These are phyloP conservation scores for Rhynchosporium graminicola DNA, from an alignment of 2,329 filamentous ascomycete species.

Conservation along the genomic window DNA sequence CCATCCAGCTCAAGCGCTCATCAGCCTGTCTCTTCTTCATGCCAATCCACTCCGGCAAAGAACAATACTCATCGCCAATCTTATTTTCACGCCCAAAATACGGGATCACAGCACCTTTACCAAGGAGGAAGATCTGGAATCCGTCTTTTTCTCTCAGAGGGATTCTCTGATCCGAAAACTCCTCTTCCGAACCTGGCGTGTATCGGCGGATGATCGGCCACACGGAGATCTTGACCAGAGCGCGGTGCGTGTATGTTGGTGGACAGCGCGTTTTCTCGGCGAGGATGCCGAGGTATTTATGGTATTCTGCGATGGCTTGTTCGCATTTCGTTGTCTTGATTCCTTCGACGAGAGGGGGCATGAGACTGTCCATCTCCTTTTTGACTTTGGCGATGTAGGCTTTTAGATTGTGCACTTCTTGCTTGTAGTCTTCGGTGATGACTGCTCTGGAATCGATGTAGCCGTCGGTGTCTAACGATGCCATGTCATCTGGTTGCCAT, in stretches of 20 bases:
- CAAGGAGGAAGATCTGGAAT: slow-evolving; percentile 26
- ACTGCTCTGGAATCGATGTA: slow-evolving; percentile 25
- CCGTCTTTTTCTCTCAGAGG: slow-evolving; percentile 25
- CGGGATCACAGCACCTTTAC: slow-evolving; percentile 24
- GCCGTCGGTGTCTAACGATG: slow-evolving; percentile 13
- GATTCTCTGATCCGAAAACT: slow-evolving; percentile 17
- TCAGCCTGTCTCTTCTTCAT: slow-evolving; percentile 19
- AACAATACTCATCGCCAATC: neutral
- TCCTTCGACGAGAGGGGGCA: neutral
- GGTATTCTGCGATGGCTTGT: too few species aligned
- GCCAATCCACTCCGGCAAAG: slow-evolving; percentile 13
- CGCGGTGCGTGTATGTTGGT: slow-evolving; percentile 10
- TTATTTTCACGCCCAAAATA: slow-evolving; percentile 27
- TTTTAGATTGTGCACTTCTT: neutral
- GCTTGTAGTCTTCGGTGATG: slow-evolving; percentile 9
- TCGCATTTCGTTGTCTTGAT: neutral
- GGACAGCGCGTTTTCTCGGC: neutral
- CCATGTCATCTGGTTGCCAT: slow-evolving; percentile 30
- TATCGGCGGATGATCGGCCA: slow-evolving; percentile 32
- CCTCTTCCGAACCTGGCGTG: slow-evolving; percentile 27
- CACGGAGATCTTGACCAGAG: slow-evolving; percentile 27
- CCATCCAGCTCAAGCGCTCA: slow-evolving; percentile 4
- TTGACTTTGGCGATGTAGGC: neutral
- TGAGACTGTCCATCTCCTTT: neutral
- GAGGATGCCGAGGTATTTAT: neutral